Conservation (phyloP, 768 basidiomycete genomes). For the Kwoniella dejecticola region DNA sequence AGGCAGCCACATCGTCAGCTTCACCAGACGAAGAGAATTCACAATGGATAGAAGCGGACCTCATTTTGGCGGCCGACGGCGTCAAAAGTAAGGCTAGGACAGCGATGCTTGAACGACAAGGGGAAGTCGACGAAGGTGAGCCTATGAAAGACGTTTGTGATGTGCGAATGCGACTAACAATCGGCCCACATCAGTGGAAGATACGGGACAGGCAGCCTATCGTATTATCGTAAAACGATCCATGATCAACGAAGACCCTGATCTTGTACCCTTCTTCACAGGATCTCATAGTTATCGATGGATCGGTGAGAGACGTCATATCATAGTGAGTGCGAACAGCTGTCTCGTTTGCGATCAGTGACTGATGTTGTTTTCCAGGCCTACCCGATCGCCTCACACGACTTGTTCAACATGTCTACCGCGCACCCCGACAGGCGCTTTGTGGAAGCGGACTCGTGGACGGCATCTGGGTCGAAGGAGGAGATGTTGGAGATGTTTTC, state of each 20-base stretch:
- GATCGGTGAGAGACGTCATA: conserved; percentile 57
- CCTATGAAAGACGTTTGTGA: not conserved
- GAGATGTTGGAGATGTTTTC: conserved; percentile 55
- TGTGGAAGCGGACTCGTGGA: conserved; percentile 51
- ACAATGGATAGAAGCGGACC: conserved; percentile 52
- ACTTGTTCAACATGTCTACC: conserved; percentile 57
- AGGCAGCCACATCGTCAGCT: not conserved
- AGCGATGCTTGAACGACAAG: conserved; percentile 53
- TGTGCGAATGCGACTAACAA: not conserved
- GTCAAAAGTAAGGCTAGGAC: conserved; percentile 55
- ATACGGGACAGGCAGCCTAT: conserved; percentile 58
- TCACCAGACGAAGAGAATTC: not conserved
- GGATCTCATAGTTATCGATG: conserved; percentile 54
- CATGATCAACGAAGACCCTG: conserved; percentile 53
- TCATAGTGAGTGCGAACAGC: conserved; percentile 45
- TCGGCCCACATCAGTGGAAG: conserved; percentile 25
- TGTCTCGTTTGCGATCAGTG: not conserved
- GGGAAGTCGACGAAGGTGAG: conserved; percentile 50
- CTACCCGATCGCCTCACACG: conserved; percentile 56
- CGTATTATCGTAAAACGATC: conserved; percentile 55
- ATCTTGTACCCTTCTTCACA: conserved; percentile 55
- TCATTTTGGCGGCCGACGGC: conserved; percentile 58
- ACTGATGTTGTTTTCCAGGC: conserved; percentile 27
- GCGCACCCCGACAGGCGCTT: conserved; percentile 57
- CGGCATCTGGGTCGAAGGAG: conserved; percentile 54